phyloP scores from a whole-genome alignment of 768 basidiomycete species.

The Exidia glandulosa region DNA sequence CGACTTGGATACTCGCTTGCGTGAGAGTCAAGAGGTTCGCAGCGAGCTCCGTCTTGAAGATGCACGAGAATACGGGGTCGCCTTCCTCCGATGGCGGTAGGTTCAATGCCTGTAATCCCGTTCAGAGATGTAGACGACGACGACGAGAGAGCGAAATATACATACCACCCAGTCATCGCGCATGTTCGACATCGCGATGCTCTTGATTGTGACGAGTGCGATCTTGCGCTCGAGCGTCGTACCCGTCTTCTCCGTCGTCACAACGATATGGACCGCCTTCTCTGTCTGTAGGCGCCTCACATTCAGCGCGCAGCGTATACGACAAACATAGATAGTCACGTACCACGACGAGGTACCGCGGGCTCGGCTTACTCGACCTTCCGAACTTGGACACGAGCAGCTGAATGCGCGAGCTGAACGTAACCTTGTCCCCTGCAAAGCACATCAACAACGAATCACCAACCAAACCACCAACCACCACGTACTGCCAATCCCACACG shows the following conservation, averaged over 20 bases:
- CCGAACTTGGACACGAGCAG: conserved; percentile 73
- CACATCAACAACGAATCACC: background rate
- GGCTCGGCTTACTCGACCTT: conserved; percentile 85
- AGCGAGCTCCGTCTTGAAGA: conserved; percentile 92
- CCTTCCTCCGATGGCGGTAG: conserved; percentile 78
- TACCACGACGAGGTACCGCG: conserved; percentile 84
- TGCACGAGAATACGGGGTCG: conserved; percentile 81
- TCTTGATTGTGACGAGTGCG: conserved; percentile 76
- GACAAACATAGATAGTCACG: conserved; percentile 73
- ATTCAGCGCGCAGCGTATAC: conserved; percentile 39
- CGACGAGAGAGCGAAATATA: background rate
- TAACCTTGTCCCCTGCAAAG: conserved; percentile 59
- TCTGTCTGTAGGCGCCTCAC: conserved; percentile 77
- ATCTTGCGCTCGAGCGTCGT: conserved; percentile 78
- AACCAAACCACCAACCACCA: conserved; percentile 1
- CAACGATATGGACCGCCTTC: conserved; percentile 74
- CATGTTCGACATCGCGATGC: conserved; percentile 76
- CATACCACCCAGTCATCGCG: conserved; percentile 65
- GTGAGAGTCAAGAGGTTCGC: conserved; percentile 75
- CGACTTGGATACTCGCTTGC: conserved; percentile 59
- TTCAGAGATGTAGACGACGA: conserved; percentile 1
- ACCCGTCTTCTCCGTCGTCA: conserved; percentile 54
- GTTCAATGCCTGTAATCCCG: conserved; percentile 52
- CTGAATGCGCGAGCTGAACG: conserved; percentile 76
- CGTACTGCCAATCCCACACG: conserved; percentile 67